These are phyloP conservation scores for Fonsecaea nubica DNA, from an alignment of 2,329 filamentous ascomycete genomes.

Conservation along the genomic window DNA sequence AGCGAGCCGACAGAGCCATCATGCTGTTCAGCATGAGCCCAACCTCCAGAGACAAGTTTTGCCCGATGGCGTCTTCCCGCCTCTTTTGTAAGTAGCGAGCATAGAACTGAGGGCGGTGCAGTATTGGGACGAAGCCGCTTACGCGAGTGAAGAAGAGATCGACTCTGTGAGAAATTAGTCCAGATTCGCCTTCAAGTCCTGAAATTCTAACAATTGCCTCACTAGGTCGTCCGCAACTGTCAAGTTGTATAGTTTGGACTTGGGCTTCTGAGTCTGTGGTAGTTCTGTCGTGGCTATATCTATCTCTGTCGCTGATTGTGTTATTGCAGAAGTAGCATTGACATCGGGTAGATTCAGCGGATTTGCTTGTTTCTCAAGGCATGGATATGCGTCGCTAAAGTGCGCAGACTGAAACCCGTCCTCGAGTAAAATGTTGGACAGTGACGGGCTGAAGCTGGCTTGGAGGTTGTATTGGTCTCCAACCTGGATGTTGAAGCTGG, in stretches of 20 bases:
- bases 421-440: not conserved
- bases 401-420: not conserved
- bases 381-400: not conserved
- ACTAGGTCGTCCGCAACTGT: not conserved
- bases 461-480: not conserved
- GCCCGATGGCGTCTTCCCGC: not conserved
- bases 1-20: conserved; percentile 13
- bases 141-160: conserved; percentile 13
- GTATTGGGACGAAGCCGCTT: conserved; percentile 10
- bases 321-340: not conserved
- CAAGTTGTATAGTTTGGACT: not conserved
- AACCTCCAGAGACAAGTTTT: not conserved
- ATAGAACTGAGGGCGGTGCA: conserved; percentile 16
- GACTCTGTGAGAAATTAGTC: conserved; percentile 1
- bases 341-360: not conserved
- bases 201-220: not conserved
- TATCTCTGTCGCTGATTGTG: not conserved
- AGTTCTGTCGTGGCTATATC: not conserved
- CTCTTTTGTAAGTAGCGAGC: not conserved
- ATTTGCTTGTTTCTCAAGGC: not conserved
- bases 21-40: conserved; percentile 15
- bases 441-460: not conserved
- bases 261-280: not conserved
- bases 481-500: not conserved
- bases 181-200: not conserved